These are phyloP conservation scores for Hyphodiscus hymeniophilus DNA, from an alignment of 495 filamentous ascomycete genomes.

Conservation along the genomic window DNA sequence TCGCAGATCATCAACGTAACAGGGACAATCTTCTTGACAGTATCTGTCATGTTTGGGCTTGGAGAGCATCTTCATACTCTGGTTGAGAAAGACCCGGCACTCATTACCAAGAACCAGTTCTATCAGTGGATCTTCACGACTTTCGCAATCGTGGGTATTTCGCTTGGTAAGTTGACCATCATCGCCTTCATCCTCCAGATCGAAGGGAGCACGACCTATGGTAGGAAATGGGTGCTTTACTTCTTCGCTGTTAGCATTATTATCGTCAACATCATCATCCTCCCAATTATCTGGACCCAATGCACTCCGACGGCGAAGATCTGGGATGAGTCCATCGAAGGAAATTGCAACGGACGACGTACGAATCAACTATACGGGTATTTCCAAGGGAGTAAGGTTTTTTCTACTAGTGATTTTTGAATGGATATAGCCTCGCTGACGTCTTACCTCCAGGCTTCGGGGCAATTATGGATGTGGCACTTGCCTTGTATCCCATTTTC, in stretches of 20 bases:
- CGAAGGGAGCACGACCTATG: not conserved
- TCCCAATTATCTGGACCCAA: constrained; percentile 13
- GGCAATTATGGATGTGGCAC: constrained; percentile 37
- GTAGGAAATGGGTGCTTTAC: not conserved
- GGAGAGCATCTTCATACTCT: not conserved
- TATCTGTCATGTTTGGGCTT: not conserved
- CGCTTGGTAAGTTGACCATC: not conserved
- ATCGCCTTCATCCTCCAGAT: not conserved
- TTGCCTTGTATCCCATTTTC: constrained; percentile 38
- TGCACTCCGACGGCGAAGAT: constrained; percentile 9
- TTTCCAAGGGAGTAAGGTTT: constrained; percentile 6
- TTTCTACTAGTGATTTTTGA: not conserved
- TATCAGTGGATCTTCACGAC: not conserved
- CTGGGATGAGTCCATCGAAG: constrained; percentile 9
- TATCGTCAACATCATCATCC: constrained; percentile 12
- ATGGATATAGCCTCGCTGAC: not conserved
- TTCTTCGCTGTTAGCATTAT: constrained; percentile 4
- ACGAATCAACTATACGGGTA: constrained; percentile 5
- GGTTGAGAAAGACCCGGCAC: not conserved
- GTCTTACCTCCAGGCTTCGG: constrained; percentile 25
- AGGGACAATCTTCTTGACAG: not conserved
- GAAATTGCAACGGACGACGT: constrained; percentile 4
- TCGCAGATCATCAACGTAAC: not conserved
- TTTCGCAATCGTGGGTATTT: not conserved
- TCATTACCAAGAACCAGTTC: not conserved